Evolutionary conservation across 768 basidiomycete species (phyloP).

Genomic region (Lyophyllum atratum): DNA sequence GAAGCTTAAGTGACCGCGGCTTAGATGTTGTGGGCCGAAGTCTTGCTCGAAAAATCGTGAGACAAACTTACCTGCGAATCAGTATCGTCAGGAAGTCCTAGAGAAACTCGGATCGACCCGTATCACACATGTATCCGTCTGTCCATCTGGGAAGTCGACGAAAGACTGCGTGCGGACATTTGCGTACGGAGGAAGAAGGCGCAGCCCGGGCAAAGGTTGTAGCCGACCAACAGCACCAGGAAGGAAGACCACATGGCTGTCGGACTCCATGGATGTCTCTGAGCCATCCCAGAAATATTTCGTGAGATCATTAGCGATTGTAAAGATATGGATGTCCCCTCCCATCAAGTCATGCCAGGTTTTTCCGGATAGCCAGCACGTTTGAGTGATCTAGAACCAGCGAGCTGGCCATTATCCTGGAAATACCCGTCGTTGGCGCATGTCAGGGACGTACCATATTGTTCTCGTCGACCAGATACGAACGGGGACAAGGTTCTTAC

Average conservation of each 20-base stretch:
- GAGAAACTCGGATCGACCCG: slow-evolving; percentile 1
- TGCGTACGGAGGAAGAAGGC: neutral
- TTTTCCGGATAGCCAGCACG: neutral
- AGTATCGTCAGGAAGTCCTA: neutral
- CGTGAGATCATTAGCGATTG: neutral
- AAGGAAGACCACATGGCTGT: neutral
- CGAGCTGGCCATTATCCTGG: neutral
- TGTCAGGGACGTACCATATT: neutral
- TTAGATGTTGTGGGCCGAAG: neutral
- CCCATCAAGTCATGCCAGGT: neutral
- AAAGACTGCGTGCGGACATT: neutral
- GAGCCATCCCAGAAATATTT: neutral
- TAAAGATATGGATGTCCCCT: neutral
- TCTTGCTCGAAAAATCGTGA: neutral
- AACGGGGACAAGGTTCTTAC: neutral
- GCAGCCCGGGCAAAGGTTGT: neutral
- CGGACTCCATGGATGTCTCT: neutral
- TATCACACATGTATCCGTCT: neutral
- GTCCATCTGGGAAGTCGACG: neutral
- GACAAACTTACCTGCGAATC: neutral
- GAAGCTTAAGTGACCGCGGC: neutral
- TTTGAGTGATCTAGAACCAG: neutral
- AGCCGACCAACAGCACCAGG: neutral
- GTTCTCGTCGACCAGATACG: too few species aligned
- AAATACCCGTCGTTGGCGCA: neutral